Base-by-base conservation (phyloP, 179 eudicot genomes). In the Heliamphora pulchella region DNA sequence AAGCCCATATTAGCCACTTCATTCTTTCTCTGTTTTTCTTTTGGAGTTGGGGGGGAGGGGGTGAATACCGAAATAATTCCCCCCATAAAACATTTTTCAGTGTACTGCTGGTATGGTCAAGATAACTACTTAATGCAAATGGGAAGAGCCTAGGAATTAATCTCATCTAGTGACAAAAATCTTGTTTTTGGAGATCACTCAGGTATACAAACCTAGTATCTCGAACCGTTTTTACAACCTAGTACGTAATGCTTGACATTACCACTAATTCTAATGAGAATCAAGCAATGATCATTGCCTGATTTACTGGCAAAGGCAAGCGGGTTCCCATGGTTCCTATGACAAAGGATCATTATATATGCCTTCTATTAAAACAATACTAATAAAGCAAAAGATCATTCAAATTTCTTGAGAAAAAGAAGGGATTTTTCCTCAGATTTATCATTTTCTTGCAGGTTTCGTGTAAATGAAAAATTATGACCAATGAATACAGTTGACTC, bases 281-380 rank as follows among this genome's bases (percentile, higher is more conserved):
- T 43, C 31, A 58, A 6, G 7, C 15, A 8, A 74, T 39, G 48
- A 43, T 75, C 50, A 7, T 57, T 57, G 48, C 66, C 66, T 75
- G 78, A 75, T 74, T 41, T 14, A 65, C 31, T 67, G 50, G 20
- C 20, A 74, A 39, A 43, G 77, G 48, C 22, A 55, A 55, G 62
- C 39, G 18, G 55, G 18, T 74, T 22, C 61, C 63, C 64, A 10
- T 39, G 64, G 64, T 55, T 39, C 51, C 72, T 39, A 11, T 11
- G 4, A 47, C 17, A 74, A 50, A 31, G 59, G 46, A 18, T 18
- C 8, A 51, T 53, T 22, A 41, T 74, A 8, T 39, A 53, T 44
- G 4, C 4, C 43, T 44, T 41, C n/a, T 44, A 8, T 64, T 66
- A 1, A 68, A 44, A 15, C 1, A 7, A 41, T 13, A 47, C 0